Percentiles rank a stretch among this genome's conserved stretches.
These are phyloP conservation scores for Gyrodon lividus DNA, from an alignment of 768 basidiomycete genomes.

Conservation along the genomic window DNA sequence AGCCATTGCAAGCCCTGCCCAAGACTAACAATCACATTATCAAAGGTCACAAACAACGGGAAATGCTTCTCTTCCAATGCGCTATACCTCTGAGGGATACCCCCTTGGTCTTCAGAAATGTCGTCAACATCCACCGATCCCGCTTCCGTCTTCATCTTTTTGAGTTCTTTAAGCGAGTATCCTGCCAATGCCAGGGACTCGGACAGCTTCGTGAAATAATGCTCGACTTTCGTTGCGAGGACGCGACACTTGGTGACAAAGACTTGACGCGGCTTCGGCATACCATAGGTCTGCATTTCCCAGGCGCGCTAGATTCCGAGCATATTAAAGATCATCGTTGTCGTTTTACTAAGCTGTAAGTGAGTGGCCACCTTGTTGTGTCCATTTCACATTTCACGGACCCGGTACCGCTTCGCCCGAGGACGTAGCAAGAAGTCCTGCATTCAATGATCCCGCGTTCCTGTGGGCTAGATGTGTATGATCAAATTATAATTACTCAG, in stretches of 20 bases:
- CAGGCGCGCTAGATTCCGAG: slow-evolving; percentile 60
- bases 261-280: slow-evolving; percentile 58
- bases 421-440: slow-evolving; percentile 58
- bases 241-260: slow-evolving; percentile 74
- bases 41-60: slow-evolving; percentile 68
- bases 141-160: slow-evolving; percentile 23
- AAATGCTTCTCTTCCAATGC: slow-evolving; percentile 59
- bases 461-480: slow-evolving; percentile 32
- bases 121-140: slow-evolving; percentile 36
- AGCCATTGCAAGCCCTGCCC: background rate
- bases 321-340: slow-evolving; percentile 77
- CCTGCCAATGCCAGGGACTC: slow-evolving; percentile 41
- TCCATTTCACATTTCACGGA: slow-evolving; percentile 23
- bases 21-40: slow-evolving; percentile 41
- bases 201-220: slow-evolving; percentile 56
- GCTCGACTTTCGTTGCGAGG: slow-evolving; percentile 66
- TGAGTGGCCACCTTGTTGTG: background rate
- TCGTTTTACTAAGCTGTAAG: slow-evolving; percentile 56
- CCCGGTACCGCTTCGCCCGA: slow-evolving; percentile 77
- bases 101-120: slow-evolving; percentile 30
- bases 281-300: slow-evolving; percentile 31
- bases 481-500: slow-evolving; percentile 14
- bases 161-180: slow-evolving; percentile 40
- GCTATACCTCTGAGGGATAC: slow-evolving; percentile 50
- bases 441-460: slow-evolving; percentile 64